Evolutionary conservation across 2,329 filamentous ascomycete genomes (phyloP).

Genomic region (Epichloe aotearoae): DNA sequence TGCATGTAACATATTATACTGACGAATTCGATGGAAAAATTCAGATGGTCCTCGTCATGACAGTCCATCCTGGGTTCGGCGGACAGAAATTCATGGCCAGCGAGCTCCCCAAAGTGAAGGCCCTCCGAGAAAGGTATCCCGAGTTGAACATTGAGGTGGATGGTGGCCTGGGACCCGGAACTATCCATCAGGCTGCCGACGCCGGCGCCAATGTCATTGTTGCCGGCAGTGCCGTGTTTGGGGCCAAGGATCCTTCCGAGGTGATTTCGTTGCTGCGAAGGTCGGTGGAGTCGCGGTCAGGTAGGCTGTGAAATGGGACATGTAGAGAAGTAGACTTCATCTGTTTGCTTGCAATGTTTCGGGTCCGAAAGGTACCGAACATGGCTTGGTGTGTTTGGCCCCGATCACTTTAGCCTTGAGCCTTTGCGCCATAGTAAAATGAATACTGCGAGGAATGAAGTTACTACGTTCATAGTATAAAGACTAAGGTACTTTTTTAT

Average conservation of each 20-base stretch:
- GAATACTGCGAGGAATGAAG: too few species aligned
- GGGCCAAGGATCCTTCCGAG: slow-evolving; percentile 73
- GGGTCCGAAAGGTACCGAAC: too few species aligned
- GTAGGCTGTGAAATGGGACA: slow-evolving; percentile 23
- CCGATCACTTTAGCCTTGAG: too few species aligned
- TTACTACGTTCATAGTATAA: too few species aligned
- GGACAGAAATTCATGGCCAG: slow-evolving; percentile 98
- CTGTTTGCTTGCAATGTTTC: too few species aligned
- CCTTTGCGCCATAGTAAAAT: too few species aligned
- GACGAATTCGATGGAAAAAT: background rate
- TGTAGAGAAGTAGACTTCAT: background rate
- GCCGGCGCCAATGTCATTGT: slow-evolving; percentile 98
- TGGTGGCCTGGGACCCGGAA: slow-evolving; percentile 75
- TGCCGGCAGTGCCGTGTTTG: slow-evolving; percentile 90
- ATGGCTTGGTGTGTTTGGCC: too few species aligned
- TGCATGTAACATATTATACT: too few species aligned
- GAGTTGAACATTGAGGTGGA: slow-evolving; percentile 96
- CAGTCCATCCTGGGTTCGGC: slow-evolving; percentile 91
- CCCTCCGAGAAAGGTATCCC: slow-evolving; percentile 71
- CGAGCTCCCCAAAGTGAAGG: slow-evolving; percentile 85
- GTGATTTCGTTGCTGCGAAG: slow-evolving; percentile 74
- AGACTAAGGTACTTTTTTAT: too few species aligned
- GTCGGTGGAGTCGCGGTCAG: slow-evolving; percentile 52
- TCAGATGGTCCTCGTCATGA: slow-evolving; percentile 98
- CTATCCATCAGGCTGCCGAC: slow-evolving; percentile 86